Conservation (phyloP, 305 asterid genomes). For the Withania somnifera region DNA sequence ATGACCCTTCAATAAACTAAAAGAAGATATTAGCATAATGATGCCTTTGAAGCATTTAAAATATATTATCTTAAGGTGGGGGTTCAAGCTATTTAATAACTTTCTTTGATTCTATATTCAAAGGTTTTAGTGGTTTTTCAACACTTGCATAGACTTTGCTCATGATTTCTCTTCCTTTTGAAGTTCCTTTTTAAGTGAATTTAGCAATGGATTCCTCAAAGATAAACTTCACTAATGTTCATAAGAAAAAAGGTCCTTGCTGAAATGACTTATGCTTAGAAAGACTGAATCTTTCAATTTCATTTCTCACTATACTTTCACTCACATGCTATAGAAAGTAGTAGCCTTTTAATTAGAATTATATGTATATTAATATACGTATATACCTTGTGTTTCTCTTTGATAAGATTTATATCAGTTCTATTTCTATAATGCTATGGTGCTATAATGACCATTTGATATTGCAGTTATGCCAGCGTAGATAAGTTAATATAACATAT, state of each 20-base stretch:
- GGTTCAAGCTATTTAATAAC: not conserved
- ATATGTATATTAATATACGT: not conserved
- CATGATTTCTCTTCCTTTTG: slow-evolving; percentile 19
- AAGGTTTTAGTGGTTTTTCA: not conserved
- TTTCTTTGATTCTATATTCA: slow-evolving; percentile 3
- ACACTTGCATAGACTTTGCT: slow-evolving; percentile 29
- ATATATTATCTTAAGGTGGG: slow-evolving; percentile 23
- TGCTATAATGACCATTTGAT: not conserved
- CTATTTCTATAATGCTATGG: not conserved
- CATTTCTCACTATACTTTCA: slow-evolving; percentile 4
- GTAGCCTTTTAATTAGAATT: not conserved
- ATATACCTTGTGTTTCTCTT: not conserved
- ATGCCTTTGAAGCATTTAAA: slow-evolving; percentile 19
- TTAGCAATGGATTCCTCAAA: slow-evolving; percentile 28
- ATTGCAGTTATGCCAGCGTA: not conserved
- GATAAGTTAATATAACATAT: not conserved
- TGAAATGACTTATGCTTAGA: slow-evolving; percentile 19
- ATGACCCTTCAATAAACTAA: slow-evolving; percentile 35
- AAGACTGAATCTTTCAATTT: slow-evolving; percentile 9
- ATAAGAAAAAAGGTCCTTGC: slow-evolving; percentile 14
- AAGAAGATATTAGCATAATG: slow-evolving; percentile 4
- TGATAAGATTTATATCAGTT: not conserved
- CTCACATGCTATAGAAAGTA: not conserved
- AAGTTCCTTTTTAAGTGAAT: slow-evolving; percentile 14
- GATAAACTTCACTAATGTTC: slow-evolving; percentile 19